phyloP scores from a whole-genome alignment of 1,139 yeast genomes.

The Pichia sorboxylosa region DNA sequence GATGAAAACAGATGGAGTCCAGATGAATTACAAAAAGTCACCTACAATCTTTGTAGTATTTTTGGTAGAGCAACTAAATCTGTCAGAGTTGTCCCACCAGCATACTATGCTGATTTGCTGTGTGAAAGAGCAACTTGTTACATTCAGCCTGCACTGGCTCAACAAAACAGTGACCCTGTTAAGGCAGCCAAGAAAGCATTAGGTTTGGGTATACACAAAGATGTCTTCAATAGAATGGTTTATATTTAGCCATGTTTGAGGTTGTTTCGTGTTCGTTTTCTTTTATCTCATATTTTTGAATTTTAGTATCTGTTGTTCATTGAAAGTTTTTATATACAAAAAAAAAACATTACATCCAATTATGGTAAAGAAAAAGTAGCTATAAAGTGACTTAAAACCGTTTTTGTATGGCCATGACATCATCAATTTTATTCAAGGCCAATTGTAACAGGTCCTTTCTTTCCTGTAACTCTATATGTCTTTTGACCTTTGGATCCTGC shows the following conservation, averaged over 20 bases:
- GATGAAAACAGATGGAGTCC: conserved; percentile 22
- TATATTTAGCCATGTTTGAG: conserved; percentile 11
- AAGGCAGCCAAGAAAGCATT: conserved; percentile 14
- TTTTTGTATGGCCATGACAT: conserved; percentile 67
- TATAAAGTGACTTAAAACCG: conserved; percentile 15
- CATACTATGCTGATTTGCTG: conserved; percentile 20
- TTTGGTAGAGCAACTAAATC: conserved; percentile 24
- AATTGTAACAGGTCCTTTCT: conserved; percentile 78
- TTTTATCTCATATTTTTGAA: background rate
- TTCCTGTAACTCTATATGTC: conserved; percentile 87
- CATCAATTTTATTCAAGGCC: conserved; percentile 78
- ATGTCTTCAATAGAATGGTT: conserved; percentile 17
- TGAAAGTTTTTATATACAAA: no score
- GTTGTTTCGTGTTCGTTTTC: background rate
- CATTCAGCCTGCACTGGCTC: conserved; percentile 8
- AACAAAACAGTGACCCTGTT: conserved; percentile 8
- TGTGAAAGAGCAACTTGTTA: conserved; percentile 24
- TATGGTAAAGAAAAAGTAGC: no score
- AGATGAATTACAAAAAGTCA: conserved; percentile 19
- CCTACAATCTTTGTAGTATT: conserved; percentile 21
- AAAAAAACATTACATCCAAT: no score
- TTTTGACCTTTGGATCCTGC: conserved; percentile 83
- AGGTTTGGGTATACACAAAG: conserved; percentile 17
- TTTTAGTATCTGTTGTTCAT: no score
- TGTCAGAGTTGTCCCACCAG: conserved; percentile 24